phyloP scores from a whole-genome alignment of 495 filamentous ascomycete genomes.

The Pseudoneurospora amorphoporcata region DNA sequence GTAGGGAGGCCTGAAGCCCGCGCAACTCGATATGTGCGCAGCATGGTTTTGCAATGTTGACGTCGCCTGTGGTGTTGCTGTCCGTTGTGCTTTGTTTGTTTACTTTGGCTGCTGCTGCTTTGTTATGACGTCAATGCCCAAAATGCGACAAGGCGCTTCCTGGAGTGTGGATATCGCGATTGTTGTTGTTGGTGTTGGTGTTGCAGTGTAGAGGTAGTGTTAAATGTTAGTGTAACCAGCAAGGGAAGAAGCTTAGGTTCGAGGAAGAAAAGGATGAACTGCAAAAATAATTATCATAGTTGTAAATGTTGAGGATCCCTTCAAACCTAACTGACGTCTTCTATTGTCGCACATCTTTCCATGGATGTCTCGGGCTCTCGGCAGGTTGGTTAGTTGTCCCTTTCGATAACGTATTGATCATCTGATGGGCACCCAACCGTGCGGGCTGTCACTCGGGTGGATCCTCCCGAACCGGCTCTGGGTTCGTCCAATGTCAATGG shows the following conservation, averaged over 20 bases:
- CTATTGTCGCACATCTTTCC: neutral
- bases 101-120: neutral
- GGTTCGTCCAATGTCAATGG: neutral
- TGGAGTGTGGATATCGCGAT: neutral
- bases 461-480: neutral
- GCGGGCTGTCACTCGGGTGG: neutral
- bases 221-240: neutral
- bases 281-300: neutral
- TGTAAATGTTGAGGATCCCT: neutral
- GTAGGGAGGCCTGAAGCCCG: neutral
- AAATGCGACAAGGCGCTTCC: neutral
- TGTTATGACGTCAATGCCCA: constrained; percentile 4
- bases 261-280: neutral
- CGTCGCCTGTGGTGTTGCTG: neutral
- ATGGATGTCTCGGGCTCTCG: neutral
- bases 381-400: neutral
- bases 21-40: constrained; percentile 4
- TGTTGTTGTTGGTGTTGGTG: neutral
- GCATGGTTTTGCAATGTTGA: neutral
- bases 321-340: neutral
- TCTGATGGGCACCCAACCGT: neutral
- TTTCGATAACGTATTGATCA: neutral
- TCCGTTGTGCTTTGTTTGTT: neutral
- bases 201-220: no score
- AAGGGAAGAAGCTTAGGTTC: neutral